Evolutionary conservation across 2,329 filamentous ascomycete species (phyloP).

Genomic region (Ophiostoma novo-ulmi): DNA sequence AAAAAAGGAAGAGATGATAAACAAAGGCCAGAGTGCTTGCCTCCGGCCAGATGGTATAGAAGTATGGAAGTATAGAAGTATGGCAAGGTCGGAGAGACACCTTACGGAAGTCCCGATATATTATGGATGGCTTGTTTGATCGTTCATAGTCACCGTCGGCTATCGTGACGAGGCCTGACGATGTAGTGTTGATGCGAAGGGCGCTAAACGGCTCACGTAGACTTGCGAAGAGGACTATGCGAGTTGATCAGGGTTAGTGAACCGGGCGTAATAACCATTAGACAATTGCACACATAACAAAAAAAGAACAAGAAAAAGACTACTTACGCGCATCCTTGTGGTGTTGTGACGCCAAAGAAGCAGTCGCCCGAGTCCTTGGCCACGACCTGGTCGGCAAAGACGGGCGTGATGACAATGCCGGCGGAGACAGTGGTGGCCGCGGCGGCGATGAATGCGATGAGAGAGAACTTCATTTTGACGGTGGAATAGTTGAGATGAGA

Average conservation of each 20-base stretch:
- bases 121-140: neutral
- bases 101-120: neutral
- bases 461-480: slow-evolving; percentile 39
- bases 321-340: slow-evolving; percentile 53
- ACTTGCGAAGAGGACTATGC: slow-evolving; percentile 18
- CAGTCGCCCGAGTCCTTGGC: slow-evolving; percentile 46
- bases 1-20: neutral
- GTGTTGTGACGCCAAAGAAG: slow-evolving; percentile 52
- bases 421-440: slow-evolving; percentile 46
- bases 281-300: too few species aligned
- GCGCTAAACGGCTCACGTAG: neutral
- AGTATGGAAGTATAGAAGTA: neutral
- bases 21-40: neutral
- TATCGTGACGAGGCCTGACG: neutral
- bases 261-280: neutral
- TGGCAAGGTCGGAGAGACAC: neutral
- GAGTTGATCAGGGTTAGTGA: neutral
- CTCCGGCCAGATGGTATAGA: neutral
- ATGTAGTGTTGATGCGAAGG: neutral
- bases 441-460: slow-evolving; percentile 39
- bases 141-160: neutral
- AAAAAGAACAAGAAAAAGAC: slow-evolving; percentile 21
- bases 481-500: neutral
- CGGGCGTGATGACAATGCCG: slow-evolving; percentile 52
- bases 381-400: slow-evolving; percentile 49